A percentile compares a stretch with the other conserved stretches of the same genome.
Conservation (phyloP, 1,284 basidiomycete genomes). For the Tilletia caries region DNA sequence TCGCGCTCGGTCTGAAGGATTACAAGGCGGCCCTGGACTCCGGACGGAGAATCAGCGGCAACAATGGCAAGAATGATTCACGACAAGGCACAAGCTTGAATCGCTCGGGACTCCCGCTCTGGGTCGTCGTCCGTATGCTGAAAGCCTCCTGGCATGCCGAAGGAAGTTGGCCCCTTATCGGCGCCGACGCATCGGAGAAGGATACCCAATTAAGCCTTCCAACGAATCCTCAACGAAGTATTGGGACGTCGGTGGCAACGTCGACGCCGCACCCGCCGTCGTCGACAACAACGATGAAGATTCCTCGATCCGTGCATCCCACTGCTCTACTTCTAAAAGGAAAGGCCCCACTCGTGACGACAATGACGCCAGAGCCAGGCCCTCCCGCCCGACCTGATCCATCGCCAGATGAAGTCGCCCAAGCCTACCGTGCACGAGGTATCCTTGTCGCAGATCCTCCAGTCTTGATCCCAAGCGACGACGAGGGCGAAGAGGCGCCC, state of each 20-base stretch:
- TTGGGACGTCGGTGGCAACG: neutral
- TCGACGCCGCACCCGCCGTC: neutral
- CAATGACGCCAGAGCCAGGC: neutral
- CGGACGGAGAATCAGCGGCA: neutral
- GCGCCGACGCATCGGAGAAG: neutral
- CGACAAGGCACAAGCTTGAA: neutral
- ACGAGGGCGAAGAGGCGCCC: neutral
- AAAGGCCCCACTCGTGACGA: neutral
- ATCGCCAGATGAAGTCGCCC: neutral
- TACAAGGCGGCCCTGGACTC: neutral
- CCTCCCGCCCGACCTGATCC: neutral
- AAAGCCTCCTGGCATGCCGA: constrained; percentile 7
- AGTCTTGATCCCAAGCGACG: neutral
- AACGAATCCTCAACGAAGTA: neutral
- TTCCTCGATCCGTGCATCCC: neutral
- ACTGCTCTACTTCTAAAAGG: neutral
- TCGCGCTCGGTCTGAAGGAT: neutral
- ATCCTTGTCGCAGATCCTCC: neutral
- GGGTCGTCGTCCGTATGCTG: constrained; percentile 1
- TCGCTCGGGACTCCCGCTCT: neutral
- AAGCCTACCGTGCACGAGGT: neutral
- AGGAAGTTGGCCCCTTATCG: neutral
- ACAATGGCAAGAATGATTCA: neutral
- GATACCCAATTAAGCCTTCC: neutral
- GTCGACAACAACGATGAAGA: neutral